phyloP scores from a whole-genome alignment of 2,329 filamentous ascomycete species.

The Meredithiella fracta region DNA sequence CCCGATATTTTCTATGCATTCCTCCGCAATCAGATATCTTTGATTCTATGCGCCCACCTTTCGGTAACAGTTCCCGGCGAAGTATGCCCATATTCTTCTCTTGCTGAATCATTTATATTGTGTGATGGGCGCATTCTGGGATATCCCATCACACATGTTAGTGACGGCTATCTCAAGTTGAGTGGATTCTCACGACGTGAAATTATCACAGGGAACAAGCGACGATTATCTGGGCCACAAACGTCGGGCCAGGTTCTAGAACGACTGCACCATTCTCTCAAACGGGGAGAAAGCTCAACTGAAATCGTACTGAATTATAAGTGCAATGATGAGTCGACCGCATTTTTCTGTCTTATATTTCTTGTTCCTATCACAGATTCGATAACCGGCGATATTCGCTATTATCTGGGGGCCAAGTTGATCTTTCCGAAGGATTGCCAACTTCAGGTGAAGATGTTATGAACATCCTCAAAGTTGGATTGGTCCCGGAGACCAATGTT shows the following conservation, averaged over 20 bases:
- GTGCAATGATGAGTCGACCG: conserved; percentile 29
- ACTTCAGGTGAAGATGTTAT: conserved; percentile 22
- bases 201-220: conserved; percentile 32
- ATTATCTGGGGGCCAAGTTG: conserved; percentile 42
- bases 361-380: conserved; percentile 34
- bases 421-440: conserved; percentile 35
- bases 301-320: conserved; percentile 36
- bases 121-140: conserved; percentile 34
- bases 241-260: conserved; percentile 27
- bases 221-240: conserved; percentile 31
- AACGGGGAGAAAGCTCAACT: conserved; percentile 27
- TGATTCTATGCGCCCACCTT: conserved; percentile 29
- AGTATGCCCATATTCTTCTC: conserved; percentile 30
- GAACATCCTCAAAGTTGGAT: not conserved
- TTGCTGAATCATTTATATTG: conserved; percentile 42
- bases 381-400: conserved; percentile 28
- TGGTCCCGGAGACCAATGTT: no score
- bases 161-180: conserved; percentile 34
- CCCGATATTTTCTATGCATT: conserved; percentile 35
- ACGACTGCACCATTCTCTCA: conserved; percentile 27
- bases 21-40: conserved; percentile 34
- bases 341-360: conserved; percentile 41
- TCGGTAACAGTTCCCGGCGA: conserved; percentile 22
- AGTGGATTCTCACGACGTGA: conserved; percentile 33
- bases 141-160: conserved; percentile 33